Evolutionary conservation across 805 yeast species (phyloP), one percentile per base, ranked within the genome.

Genomic region (Saturnispora ahearnii): DNA sequence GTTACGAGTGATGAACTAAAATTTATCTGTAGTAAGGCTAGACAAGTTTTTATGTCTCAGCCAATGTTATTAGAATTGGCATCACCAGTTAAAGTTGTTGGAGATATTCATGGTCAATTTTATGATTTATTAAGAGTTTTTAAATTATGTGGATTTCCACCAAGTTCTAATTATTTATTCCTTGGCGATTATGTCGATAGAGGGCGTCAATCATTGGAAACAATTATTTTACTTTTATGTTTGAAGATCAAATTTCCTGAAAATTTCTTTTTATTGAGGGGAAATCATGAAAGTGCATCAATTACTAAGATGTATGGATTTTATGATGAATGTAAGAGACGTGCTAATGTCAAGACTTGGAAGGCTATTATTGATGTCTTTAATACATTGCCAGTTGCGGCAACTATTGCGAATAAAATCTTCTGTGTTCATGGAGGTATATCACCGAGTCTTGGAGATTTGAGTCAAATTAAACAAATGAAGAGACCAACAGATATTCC

Each of bases 401-500:
- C 82, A 13, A 77, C 81, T 8, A 74, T 78, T 55, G 77, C 76
- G 29, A 79, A 77, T 55, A 74, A 74, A 57, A 76, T 78, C 28
- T 78, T 78, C 53, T 77, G 82, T 60, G 77, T 78, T 41, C 82
- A 78, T 62, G 82, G 95, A 43, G 93, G 93, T 1, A 69, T 86
- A 45, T 84, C 91, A 0, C 93, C 95, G 4, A 81, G 80, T 40
- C 68, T 86, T 54, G 72, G 72, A 26, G 76, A 77, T 51, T 71
- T 85, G 70, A 75, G 74, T 53, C 88, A 85, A 62, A 82, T 86
- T 51, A 82, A 81, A 58, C 74, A 74, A 44, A 84, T 86, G 48
- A 78, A 79, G 57, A 70, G 95, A 59, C 95, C 95, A 9, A 85
- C 93, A 2, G 95, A 86, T 65, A 81, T 86, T 24, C 95, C 93